These are phyloP conservation scores for Didymella arachidicola DNA, from an alignment of 2,329 filamentous ascomycete genomes.

Conservation along the genomic window DNA sequence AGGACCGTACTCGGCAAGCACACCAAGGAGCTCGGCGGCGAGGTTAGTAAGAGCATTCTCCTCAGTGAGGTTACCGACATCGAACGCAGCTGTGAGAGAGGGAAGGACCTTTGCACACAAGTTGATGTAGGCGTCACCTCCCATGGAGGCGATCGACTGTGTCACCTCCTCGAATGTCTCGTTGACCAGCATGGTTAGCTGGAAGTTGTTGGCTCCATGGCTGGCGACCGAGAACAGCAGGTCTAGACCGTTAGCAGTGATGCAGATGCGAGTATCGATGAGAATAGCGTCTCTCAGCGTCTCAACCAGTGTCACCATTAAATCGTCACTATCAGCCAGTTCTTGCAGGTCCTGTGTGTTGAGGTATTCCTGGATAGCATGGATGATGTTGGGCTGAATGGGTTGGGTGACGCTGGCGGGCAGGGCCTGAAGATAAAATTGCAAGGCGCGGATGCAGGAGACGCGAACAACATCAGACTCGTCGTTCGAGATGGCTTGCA, in stretches of 20 bases:
- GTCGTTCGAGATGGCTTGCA: slow-evolving; percentile 78
- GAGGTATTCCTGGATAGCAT: slow-evolving; percentile 74
- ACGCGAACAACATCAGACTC: slow-evolving; percentile 89
- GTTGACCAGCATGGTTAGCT: slow-evolving; percentile 84
- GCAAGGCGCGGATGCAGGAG: slow-evolving; percentile 85
- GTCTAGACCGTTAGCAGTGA: slow-evolving; percentile 79
- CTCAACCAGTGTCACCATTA: slow-evolving; percentile 88
- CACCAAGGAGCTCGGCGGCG: slow-evolving; percentile 82
- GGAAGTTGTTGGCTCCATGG: slow-evolving; percentile 87
- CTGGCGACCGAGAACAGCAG: slow-evolving; percentile 88
- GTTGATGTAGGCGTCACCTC: slow-evolving; percentile 73
- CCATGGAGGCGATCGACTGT: slow-evolving; percentile 68
- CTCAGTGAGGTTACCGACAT: slow-evolving; percentile 83
- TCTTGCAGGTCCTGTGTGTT: slow-evolving; percentile 81
- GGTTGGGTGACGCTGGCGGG: slow-evolving; percentile 59
- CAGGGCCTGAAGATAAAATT: slow-evolving; percentile 68
- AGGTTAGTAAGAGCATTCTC: slow-evolving; percentile 86
- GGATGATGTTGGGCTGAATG: slow-evolving; percentile 68
- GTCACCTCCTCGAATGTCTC: slow-evolving; percentile 94
- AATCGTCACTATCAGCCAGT: slow-evolving; percentile 86
- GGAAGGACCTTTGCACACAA: slow-evolving; percentile 88
- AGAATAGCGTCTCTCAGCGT: slow-evolving; percentile 83
- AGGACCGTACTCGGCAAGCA: slow-evolving; percentile 81
- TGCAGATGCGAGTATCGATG: slow-evolving; percentile 76
- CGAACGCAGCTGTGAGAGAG: slow-evolving; percentile 85